Evolutionary conservation across 1,139 yeast genomes (phyloP), one percentile per base, ranked within the genome.

Genomic region (Hansenula sp.): DNA sequence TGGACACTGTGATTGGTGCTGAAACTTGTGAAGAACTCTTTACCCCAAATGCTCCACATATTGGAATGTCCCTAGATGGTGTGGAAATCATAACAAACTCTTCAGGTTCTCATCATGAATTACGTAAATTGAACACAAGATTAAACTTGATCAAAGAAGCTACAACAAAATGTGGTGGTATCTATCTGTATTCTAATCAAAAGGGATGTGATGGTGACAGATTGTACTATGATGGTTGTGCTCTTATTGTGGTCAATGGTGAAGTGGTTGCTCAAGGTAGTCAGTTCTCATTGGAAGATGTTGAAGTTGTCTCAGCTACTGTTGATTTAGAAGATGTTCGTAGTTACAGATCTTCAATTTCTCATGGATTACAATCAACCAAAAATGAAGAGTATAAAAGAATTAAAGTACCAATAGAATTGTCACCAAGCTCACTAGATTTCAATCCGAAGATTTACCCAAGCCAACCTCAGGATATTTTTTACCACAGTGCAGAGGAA

Each of bases 121-220:
- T 94, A 50, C 75, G 98, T 47, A 92, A 92, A 59, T 72, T 92
- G 51, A 79, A 90, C 61, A 82, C 89, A 6, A 73, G 99, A 53
- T 69, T 92, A 66, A 77, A 83, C 43, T 73, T 94, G 55, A 94
- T 92, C 52, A 77, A 81, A 25, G 96, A 86, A 59, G 98, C 98
- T 2, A 89, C 97, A 5, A 77, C 87, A 43, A 89, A 92, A 62
- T 89, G 97, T 59, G 99, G 99, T 34, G 99, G 99, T 31, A 79
- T 92, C 24, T 92, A 92, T 56, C 68, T 92, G 41, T 92, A 92
- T 57, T 79, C 98, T 19, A 92, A 92, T 61, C 99, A 94, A 64
- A 82, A 84, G 47, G 99, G 99, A 7, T 92, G 99, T 61, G 99
- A 94, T 61, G 99, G 99, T 50, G 99, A 94, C 59, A 74, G 99